Evolutionary conservation across 2,329 filamentous ascomycete genomes (phyloP).

Genomic region (Periconia macrospinosa): DNA sequence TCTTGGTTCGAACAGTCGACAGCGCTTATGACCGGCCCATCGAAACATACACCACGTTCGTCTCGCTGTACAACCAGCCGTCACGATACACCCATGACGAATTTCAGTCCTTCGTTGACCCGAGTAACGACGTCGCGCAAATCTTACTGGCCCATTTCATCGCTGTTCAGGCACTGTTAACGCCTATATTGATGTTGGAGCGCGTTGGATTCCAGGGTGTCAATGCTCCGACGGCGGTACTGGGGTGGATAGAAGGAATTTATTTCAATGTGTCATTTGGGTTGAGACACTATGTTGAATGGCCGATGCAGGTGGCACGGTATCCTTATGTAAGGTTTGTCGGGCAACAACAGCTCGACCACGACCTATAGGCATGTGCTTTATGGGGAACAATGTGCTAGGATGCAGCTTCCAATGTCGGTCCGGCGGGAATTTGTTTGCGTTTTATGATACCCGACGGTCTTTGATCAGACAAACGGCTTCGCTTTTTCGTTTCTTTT

Average conservation of each 20-base stretch:
- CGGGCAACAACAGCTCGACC: slow-evolving; percentile 14
- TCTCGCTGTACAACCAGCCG: slow-evolving; percentile 46
- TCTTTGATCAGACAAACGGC: not conserved
- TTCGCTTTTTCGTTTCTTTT: too few relatives aligned
- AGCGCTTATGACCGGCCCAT: slow-evolving; percentile 33
- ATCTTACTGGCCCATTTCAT: slow-evolving; percentile 53
- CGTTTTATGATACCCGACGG: slow-evolving; percentile 4
- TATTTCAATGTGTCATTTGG: slow-evolving; percentile 28
- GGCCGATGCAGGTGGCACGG: slow-evolving; percentile 31
- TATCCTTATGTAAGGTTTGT: slow-evolving; percentile 32
- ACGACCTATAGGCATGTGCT: not conserved
- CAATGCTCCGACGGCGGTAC: slow-evolving; percentile 32
- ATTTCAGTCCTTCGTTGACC: slow-evolving; percentile 49
- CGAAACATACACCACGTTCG: slow-evolving; percentile 46
- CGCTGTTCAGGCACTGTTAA: slow-evolving; percentile 49
- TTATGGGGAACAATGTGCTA: not conserved
- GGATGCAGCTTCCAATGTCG: not conserved
- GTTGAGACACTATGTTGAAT: slow-evolving; percentile 30
- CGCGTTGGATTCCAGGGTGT: slow-evolving; percentile 37
- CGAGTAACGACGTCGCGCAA: slow-evolving; percentile 45
- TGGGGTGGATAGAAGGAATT: slow-evolving; percentile 38
- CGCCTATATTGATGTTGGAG: slow-evolving; percentile 42
- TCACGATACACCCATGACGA: slow-evolving; percentile 44
- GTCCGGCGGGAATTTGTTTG: not conserved
- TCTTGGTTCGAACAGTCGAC: slow-evolving; percentile 27